Evolutionary conservation across 257 asterid species (phyloP).

Genomic region (Lithospermum erythrorhizon): DNA sequence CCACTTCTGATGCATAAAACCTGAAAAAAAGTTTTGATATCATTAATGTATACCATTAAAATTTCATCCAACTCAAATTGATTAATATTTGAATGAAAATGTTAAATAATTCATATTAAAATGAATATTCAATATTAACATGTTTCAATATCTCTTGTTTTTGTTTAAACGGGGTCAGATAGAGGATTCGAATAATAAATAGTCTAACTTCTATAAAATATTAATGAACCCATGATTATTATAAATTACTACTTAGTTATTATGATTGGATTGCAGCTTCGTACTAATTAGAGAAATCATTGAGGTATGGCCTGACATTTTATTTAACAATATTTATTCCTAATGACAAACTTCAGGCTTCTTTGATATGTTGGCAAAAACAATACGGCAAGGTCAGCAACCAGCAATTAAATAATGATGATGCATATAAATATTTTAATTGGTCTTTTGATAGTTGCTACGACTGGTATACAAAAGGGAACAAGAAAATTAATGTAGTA

Average conservation of each 20-base stretch:
- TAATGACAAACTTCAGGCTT: neutral
- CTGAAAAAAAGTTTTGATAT: conserved; percentile 16
- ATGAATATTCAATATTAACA: too few relatives aligned
- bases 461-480: neutral
- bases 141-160: too few relatives aligned
- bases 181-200: too few relatives aligned
- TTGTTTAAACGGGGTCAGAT: too few relatives aligned
- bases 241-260: neutral
- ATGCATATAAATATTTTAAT: neutral
- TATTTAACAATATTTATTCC: neutral
- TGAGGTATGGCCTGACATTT: neutral
- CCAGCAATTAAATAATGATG: neutral
- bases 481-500: neutral
- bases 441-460: neutral
- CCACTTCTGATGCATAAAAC: conserved; percentile 74
- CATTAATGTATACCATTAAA: too few relatives aligned
- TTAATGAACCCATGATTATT: neutral
- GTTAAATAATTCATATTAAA: too few relatives aligned
- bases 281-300: neutral
- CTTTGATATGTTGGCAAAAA: neutral
- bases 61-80: too few relatives aligned
- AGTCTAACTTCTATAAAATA: too few relatives aligned
- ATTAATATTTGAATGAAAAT: too few relatives aligned
- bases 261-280: neutral
- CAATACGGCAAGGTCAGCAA: neutral